Conservation (phyloP, 1,284 basidiomycete genomes). For the Malassezia brasiliensis region DNA sequence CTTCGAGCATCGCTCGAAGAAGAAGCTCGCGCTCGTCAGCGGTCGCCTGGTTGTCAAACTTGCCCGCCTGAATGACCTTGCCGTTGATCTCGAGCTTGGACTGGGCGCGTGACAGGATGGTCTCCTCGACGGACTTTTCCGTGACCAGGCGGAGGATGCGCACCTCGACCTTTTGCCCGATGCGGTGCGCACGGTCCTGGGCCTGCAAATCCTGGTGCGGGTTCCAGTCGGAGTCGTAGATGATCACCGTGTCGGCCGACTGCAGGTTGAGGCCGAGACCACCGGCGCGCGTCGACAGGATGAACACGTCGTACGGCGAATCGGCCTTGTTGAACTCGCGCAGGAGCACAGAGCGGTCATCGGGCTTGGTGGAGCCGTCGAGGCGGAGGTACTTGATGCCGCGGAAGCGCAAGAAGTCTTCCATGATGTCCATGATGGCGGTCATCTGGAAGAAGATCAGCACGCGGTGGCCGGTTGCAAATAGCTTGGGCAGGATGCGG, state of each 20-base stretch:
- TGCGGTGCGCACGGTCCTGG: slow-evolving; percentile 80
- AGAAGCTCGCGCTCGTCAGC: slow-evolving; percentile 95
- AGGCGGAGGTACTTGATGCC: slow-evolving; percentile 84
- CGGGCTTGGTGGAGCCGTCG: slow-evolving; percentile 95
- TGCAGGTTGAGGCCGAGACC: slow-evolving; percentile 95
- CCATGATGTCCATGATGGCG: slow-evolving; percentile 98
- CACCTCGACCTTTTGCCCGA: slow-evolving; percentile 97
- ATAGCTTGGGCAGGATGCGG: slow-evolving; percentile 88
- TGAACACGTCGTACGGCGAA: slow-evolving; percentile 83
- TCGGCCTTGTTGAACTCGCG: slow-evolving; percentile 81
- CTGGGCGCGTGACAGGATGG: slow-evolving; percentile 85
- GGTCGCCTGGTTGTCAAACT: slow-evolving; percentile 97
- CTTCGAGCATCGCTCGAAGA: slow-evolving; percentile 57
- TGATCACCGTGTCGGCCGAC: slow-evolving; percentile 97
- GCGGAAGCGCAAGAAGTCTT: slow-evolving; percentile 88
- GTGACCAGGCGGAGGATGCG: slow-evolving; percentile 94
- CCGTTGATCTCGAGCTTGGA: slow-evolving; percentile 98
- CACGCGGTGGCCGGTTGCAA: slow-evolving; percentile 80
- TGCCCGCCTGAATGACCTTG: slow-evolving; percentile 80
- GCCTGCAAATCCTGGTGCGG: slow-evolving; percentile 68
- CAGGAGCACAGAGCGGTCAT: slow-evolving; percentile 85
- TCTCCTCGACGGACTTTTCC: slow-evolving; percentile 95
- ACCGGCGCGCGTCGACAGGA: slow-evolving; percentile 78
- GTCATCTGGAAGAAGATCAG: slow-evolving; percentile 99
- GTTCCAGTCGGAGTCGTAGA: slow-evolving; percentile 58